Evolutionary conservation across 345 rosid genomes (phyloP).

Genomic region (Euclidium syriacum): DNA sequence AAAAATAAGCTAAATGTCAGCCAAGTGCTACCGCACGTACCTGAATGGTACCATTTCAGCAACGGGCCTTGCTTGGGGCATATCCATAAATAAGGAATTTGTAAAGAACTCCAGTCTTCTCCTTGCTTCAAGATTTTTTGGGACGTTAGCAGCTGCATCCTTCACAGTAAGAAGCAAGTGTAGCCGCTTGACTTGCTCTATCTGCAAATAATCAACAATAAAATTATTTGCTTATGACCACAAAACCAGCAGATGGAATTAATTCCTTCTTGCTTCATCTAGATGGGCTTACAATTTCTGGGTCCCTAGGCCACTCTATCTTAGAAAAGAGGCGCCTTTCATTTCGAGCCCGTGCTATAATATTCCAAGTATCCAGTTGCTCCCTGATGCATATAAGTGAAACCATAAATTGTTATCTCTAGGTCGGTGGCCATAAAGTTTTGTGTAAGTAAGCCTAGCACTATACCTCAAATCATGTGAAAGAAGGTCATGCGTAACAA

Average conservation of each 20-base stretch:
- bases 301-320: slow-evolving; percentile 89
- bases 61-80: slow-evolving; percentile 89
- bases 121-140: slow-evolving; percentile 97
- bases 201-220: slow-evolving; percentile 44
- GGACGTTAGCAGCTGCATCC: slow-evolving; percentile 89
- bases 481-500: slow-evolving; percentile 82
- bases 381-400: slow-evolving; percentile 50
- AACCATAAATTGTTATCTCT: neutral
- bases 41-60: slow-evolving; percentile 86
- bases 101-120: slow-evolving; percentile 88
- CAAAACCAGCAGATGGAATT: slow-evolving; percentile 13
- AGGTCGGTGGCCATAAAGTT: neutral
- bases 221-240: slow-evolving; percentile 14
- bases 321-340: slow-evolving; percentile 83
- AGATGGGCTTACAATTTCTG: slow-evolving; percentile 66
- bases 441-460: neutral
- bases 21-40: slow-evolving; percentile 30
- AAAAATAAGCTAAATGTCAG: neutral
- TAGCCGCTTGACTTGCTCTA: slow-evolving; percentile 88
- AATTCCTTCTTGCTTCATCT: neutral
- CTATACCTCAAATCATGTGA: slow-evolving; percentile 77
- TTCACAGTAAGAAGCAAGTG: slow-evolving; percentile 96
- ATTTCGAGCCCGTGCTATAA: slow-evolving; percentile 77
- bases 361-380: slow-evolving; percentile 95
- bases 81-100: slow-evolving; percentile 91